Percentiles rank a stretch among this genome's conserved stretches.
phyloP scores from a whole-genome alignment of 192 early-diverging fungal species.

The Pilobolus umbonatus region DNA sequence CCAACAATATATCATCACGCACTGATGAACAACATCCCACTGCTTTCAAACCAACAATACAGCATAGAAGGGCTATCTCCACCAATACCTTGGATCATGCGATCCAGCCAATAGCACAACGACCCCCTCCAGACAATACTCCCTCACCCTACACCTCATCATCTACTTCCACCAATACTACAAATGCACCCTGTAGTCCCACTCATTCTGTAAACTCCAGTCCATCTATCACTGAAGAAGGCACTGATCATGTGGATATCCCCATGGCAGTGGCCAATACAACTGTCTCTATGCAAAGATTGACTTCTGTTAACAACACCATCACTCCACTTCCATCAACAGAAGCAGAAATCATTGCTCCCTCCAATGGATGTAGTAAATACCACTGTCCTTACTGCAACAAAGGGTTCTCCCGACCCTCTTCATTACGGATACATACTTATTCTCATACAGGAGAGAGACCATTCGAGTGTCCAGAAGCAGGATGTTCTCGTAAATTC shows the following conservation, averaged over 20 bases:
- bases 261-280: not conserved
- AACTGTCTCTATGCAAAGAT: not conserved
- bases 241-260: too few species aligned
- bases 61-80: slow-evolving; percentile 37
- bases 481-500: slow-evolving; percentile 28
- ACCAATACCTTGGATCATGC: slow-evolving; percentile 28
- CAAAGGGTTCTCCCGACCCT: slow-evolving; percentile 55
- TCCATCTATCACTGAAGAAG: not conserved
- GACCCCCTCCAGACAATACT: not conserved
- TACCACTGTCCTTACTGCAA: slow-evolving; percentile 54
- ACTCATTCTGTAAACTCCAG: not conserved
- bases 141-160: slow-evolving; percentile 13
- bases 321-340: not conserved
- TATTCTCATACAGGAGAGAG: slow-evolving; percentile 61
- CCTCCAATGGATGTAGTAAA: slow-evolving; percentile 13
- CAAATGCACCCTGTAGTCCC: slow-evolving; percentile 13
- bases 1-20: too few species aligned
- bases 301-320: not conserved
- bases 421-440: slow-evolving; percentile 53
- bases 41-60: too few species aligned
- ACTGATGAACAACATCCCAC: slow-evolving; percentile 15
- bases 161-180: slow-evolving; percentile 19
- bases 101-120: not conserved
- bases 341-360: not conserved
- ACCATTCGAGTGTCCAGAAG: slow-evolving; percentile 50